Evolutionary conservation across 108 stramenopile species (phyloP).

Genomic region (Nitzschia putrida): DNA sequence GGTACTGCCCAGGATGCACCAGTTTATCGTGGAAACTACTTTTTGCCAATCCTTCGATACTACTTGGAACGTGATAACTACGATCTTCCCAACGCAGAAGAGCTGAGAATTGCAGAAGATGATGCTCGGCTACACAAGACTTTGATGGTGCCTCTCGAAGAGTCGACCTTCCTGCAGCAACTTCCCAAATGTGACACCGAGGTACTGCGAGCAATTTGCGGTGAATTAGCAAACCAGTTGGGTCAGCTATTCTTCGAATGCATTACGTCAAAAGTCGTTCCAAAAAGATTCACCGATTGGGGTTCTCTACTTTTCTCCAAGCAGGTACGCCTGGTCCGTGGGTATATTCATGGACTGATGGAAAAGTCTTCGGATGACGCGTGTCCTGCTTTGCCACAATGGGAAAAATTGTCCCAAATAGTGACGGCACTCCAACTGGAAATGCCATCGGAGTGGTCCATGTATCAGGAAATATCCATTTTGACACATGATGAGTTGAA

Average conservation of each 20-base stretch:
- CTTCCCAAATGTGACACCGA: constrained; percentile 68
- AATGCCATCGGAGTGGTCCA: constrained; percentile 75
- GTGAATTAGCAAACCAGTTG: constrained; percentile 50
- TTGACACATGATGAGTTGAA: constrained; percentile 62
- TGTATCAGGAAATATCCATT: constrained; percentile 43
- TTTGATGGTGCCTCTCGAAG: constrained; percentile 55
- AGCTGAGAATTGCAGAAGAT: constrained; percentile 54
- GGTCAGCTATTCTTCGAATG: constrained; percentile 60
- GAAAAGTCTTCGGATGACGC: constrained; percentile 19
- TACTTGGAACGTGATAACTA: constrained; percentile 70
- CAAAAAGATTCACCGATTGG: constrained; percentile 80
- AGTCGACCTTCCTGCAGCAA: constrained; percentile 55
- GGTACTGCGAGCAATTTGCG: constrained; percentile 39
- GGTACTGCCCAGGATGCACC: constrained; percentile 40
- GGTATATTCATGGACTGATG: constrained; percentile 39
- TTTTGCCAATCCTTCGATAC: constrained; percentile 60
- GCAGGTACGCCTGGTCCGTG: constrained; percentile 75
- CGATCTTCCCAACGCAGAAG: constrained; percentile 51
- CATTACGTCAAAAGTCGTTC: constrained; percentile 26
- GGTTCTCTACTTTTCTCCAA: constrained; percentile 82
- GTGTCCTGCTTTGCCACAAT: constrained; percentile 46
- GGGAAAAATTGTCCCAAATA: constrained; percentile 71
- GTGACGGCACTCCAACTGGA: constrained; percentile 76
- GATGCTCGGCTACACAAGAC: constrained; percentile 66
- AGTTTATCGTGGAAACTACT: constrained; percentile 29